Evolutionary conservation across 805 yeast genomes (phyloP).

Genomic region (Zygotorulaspora sp.): DNA sequence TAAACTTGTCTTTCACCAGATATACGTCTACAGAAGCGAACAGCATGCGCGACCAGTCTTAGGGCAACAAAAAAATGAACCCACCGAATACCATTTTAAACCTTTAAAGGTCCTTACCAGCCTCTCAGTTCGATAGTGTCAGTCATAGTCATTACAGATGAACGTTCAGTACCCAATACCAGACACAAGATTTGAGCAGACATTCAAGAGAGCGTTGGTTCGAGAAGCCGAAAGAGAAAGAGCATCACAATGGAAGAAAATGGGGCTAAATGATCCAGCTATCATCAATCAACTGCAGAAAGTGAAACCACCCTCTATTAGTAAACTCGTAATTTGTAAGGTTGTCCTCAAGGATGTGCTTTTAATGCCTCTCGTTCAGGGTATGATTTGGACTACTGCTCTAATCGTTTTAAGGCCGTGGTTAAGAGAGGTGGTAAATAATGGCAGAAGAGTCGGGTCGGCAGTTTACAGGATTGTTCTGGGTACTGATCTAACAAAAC

Average conservation of each 20-base stretch:
- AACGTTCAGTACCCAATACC: slow-evolving; percentile 41
- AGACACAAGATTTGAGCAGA: slow-evolving; percentile 62
- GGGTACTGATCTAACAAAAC: slow-evolving; percentile 16
- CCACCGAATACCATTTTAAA: no score
- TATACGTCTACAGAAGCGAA: no score
- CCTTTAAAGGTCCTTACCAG: no score
- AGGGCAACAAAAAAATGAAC: no score
- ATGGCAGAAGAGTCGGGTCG: slow-evolving; percentile 29
- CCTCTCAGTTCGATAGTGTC: no score
- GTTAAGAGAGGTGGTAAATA: slow-evolving; percentile 21
- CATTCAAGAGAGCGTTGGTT: slow-evolving; percentile 44
- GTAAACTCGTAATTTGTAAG: slow-evolving; percentile 42
- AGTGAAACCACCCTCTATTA: slow-evolving; percentile 26
- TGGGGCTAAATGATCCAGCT: slow-evolving; percentile 14
- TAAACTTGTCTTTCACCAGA: background rate
- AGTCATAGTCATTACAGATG: no score
- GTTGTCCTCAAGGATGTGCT: slow-evolving; percentile 50
- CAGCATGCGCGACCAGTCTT: no score
- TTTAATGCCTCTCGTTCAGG: slow-evolving; percentile 51
- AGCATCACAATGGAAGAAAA: slow-evolving; percentile 12
- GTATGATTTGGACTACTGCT: slow-evolving; percentile 43
- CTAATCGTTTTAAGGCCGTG: slow-evolving; percentile 40
- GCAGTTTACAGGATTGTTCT: slow-evolving; percentile 15
- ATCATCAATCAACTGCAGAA: slow-evolving; percentile 13
- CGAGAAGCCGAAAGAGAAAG: slow-evolving; percentile 26